phyloP scores from a whole-genome alignment of 2,329 filamentous ascomycete genomes.

The Fusarium devonianum region DNA sequence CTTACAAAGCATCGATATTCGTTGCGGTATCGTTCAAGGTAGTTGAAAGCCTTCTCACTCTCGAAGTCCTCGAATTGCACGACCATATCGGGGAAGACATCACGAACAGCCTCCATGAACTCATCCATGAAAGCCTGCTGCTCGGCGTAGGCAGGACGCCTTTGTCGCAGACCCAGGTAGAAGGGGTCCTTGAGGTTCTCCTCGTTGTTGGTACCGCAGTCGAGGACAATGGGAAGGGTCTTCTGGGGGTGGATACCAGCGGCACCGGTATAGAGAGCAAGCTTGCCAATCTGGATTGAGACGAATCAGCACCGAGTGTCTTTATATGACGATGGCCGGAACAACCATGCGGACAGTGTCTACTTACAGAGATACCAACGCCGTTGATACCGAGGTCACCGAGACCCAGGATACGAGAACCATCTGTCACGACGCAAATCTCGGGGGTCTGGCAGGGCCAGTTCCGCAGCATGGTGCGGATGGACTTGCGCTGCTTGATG shows the following conservation, averaged over 20 bases:
- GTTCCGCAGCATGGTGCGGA: slow-evolving; percentile 86
- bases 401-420: slow-evolving; percentile 88
- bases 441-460: slow-evolving; percentile 91
- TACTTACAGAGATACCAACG: slow-evolving; percentile 89
- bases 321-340: no score
- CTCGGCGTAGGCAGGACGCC: slow-evolving; percentile 78
- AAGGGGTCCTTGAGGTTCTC: slow-evolving; percentile 72
- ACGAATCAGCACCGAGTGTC: no score
- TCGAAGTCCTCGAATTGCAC: slow-evolving; percentile 99
- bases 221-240: slow-evolving; percentile 76
- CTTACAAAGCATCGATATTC: slow-evolving; percentile 83
- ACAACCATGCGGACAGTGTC: no score
- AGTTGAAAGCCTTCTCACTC: slow-evolving; percentile 88
- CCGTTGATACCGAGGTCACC: slow-evolving; percentile 96
- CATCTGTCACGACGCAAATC: slow-evolving; percentile 96
- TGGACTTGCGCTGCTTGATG: slow-evolving; percentile 90
- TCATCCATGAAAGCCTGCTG: slow-evolving; percentile 96
- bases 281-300: slow-evolving; percentile 76
- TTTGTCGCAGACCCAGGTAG: slow-evolving; percentile 88
- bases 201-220: slow-evolving; percentile 73
- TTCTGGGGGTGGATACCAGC: slow-evolving; percentile 91
- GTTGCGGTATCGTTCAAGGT: slow-evolving; percentile 87
- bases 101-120: slow-evolving; percentile 90
- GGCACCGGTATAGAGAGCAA: slow-evolving; percentile 92
- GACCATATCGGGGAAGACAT: slow-evolving; percentile 71